Conservation (phyloP, 83 land plant genomes). For the Picea abies region DNA sequence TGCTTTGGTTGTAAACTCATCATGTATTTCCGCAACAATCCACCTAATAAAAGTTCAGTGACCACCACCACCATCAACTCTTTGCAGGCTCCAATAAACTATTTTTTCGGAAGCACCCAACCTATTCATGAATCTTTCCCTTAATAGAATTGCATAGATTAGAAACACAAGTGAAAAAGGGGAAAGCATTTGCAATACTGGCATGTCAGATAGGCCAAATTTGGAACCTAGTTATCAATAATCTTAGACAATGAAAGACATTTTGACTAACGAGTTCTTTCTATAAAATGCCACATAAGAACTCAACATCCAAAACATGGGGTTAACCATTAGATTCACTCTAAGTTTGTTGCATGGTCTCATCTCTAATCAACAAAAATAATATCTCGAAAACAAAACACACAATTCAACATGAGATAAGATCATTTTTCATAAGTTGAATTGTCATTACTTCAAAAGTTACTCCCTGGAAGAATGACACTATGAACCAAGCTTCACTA, state of each 20-base stretch:
- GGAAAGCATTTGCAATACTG: neutral
- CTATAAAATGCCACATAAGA: neutral
- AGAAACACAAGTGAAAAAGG: no score
- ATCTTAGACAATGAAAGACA: no score
- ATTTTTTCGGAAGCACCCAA: conserved; percentile 20
- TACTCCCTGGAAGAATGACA: conserved; percentile 1
- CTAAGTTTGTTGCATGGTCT: neutral
- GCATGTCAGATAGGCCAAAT: neutral
- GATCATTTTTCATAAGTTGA: neutral
- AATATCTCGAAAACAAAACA: neutral
- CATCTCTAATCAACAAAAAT: neutral
- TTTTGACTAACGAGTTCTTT: no score
- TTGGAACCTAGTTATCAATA: neutral
- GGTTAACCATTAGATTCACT: neutral
- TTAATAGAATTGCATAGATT: neutral
- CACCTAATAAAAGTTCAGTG: conserved; percentile 53
- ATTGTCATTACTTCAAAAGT: neutral
- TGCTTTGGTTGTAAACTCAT: conserved; percentile 30
- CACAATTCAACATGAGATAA: neutral
- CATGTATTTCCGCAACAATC: conserved; percentile 42
- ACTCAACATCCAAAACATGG: neutral
- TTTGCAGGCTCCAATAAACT: conserved; percentile 55
- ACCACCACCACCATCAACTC: conserved; percentile 46
- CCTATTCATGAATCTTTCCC: neutral
- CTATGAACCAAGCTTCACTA: conserved; percentile 40